A percentile compares a stretch with the other conserved stretches of the same genome.
Evolutionary conservation across 1,139 yeast species (phyloP).

Genomic region (Yamadazyma atmosphaerica): DNA sequence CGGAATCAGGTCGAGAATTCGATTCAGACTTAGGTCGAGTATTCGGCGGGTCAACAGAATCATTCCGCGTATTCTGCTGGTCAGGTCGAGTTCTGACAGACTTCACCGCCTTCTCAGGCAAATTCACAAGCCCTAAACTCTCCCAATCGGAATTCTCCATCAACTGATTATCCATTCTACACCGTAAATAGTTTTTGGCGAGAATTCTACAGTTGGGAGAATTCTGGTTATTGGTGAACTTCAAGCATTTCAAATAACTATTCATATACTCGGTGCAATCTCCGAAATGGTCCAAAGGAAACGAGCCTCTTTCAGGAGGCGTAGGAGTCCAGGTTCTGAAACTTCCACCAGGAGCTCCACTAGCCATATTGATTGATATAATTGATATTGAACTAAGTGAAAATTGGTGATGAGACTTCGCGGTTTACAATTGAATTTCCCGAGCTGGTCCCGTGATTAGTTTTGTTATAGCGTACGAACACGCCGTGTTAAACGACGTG

Average conservation of each 20-base stretch:
- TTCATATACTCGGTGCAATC: conserved; percentile 81
- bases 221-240: conserved; percentile 74
- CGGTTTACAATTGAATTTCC: too few species aligned
- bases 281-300: conserved; percentile 89
- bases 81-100: too few species aligned
- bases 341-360: conserved; percentile 39
- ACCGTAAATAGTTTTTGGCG: conserved; percentile 78
- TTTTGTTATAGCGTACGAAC: too few species aligned
- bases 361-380: too few species aligned
- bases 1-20: too few species aligned
- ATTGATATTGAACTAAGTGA: too few species aligned
- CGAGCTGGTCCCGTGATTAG: too few species aligned
- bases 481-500: too few species aligned
- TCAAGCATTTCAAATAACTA: conserved; percentile 76
- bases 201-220: conserved; percentile 85
- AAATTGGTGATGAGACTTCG: too few species aligned
- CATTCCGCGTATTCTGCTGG: too few species aligned
- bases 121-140: conserved; percentile 63
- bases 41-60: too few species aligned
- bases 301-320: conserved; percentile 95
- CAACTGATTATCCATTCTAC: conserved; percentile 87
- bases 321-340: conserved; percentile 69
- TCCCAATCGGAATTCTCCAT: conserved; percentile 87
- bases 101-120: conserved; percentile 41
- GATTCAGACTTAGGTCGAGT: too few species aligned